These are phyloP conservation scores for Fusarium neocosmosporiellum DNA, from an alignment of 2,329 filamentous ascomycete species.

Conservation along the genomic window DNA sequence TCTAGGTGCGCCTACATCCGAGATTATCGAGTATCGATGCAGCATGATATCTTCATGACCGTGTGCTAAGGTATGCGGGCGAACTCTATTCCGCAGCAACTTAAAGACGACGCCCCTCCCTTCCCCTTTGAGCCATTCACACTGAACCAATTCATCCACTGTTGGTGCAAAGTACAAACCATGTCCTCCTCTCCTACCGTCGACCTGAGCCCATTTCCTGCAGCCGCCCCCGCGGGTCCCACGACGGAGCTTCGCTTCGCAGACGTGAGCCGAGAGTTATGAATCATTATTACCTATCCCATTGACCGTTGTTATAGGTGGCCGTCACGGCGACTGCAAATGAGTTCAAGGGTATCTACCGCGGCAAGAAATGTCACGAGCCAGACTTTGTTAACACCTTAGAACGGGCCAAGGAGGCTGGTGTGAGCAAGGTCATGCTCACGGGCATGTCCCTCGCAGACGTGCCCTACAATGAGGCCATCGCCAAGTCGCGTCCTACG, in stretches of 20 bases:
- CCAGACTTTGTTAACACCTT: constrained; percentile 57
- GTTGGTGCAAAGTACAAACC: background rate
- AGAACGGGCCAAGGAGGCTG: constrained; percentile 53
- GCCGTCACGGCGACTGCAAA: constrained; percentile 53
- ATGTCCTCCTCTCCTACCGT: constrained; percentile 34
- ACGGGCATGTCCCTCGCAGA: constrained; percentile 53
- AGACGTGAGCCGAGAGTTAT: constrained; percentile 31
- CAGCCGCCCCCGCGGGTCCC: constrained; percentile 33
- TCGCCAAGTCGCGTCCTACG: constrained; percentile 43
- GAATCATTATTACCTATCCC: background rate
- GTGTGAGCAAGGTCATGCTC: constrained; percentile 56
- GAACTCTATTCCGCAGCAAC: constrained; percentile 30
- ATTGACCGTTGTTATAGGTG: constrained; percentile 40
- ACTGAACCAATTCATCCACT: background rate
- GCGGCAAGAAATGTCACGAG: constrained; percentile 60
- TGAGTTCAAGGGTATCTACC: constrained; percentile 63
- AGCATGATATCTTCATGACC: constrained; percentile 38
- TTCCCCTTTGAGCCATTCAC: constrained; percentile 11
- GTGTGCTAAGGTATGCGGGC: constrained; percentile 7
- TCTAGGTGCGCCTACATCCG: constrained; percentile 17
- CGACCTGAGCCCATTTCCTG: constrained; percentile 39
- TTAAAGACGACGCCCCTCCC: constrained; percentile 16
- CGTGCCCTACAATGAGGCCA: constrained; percentile 41
- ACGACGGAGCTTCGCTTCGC: constrained; percentile 38
- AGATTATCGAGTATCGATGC: constrained; percentile 16